These are phyloP conservation scores for Pichia exigua DNA, from an alignment of 805 yeast species.

Conservation along the genomic window DNA sequence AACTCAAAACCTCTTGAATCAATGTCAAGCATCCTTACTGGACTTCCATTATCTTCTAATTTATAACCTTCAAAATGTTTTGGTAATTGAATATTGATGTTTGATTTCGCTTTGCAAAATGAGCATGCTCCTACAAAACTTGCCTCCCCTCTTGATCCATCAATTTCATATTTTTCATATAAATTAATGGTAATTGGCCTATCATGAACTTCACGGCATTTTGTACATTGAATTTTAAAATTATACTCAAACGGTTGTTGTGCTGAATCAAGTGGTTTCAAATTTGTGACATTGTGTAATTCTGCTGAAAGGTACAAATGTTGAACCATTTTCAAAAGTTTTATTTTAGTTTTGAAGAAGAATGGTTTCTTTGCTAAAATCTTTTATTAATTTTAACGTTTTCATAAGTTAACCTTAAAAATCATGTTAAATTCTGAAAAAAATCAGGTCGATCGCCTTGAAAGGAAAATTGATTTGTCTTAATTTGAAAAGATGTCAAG, in stretches of 20 bases:
- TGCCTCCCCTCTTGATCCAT: constrained; percentile 75
- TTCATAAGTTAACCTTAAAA: too few relatives aligned
- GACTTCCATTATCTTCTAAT: constrained; percentile 35
- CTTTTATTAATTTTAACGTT: too few relatives aligned
- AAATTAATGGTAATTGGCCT: constrained; percentile 63
- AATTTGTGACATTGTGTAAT: constrained; percentile 27
- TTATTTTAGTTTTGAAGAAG: too few relatives aligned
- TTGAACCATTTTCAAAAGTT: constrained; percentile 19
- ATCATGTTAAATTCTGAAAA: too few relatives aligned
- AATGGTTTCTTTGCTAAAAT: too few relatives aligned
- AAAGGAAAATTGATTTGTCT: too few relatives aligned
- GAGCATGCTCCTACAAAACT: constrained; percentile 56
- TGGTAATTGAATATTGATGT: constrained; percentile 19
- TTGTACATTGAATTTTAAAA: constrained; percentile 65
- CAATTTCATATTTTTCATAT: constrained; percentile 55
- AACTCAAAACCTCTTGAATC: constrained; percentile 85
- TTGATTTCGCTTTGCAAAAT: constrained; percentile 22
- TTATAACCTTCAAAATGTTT: constrained; percentile 25
- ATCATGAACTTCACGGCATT: constrained; percentile 71
- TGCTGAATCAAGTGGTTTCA: constrained; percentile 50
- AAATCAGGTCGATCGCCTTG: too few relatives aligned
- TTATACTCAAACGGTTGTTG: constrained; percentile 64
- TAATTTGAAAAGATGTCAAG: too few relatives aligned
- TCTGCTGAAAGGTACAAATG: constrained; percentile 30
- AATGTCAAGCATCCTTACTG: constrained; percentile 49